Evolutionary conservation across 306 rosid genomes (phyloP).

Genomic region (Castanopsis chinensis): DNA sequence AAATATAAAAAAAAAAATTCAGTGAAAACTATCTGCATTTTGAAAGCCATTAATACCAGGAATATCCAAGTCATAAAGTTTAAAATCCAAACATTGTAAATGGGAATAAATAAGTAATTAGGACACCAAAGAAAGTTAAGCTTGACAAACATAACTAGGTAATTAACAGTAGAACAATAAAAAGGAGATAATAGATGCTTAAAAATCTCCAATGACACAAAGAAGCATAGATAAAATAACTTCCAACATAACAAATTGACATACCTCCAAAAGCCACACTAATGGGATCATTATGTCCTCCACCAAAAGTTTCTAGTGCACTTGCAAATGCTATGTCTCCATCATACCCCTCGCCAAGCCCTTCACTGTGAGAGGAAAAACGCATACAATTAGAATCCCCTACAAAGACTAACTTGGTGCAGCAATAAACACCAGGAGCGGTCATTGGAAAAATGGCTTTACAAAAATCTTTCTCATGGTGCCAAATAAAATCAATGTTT

Average conservation of each 20-base stretch:
- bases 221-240: neutral
- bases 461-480: neutral
- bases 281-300: conserved; percentile 98
- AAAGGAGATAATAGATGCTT: neutral
- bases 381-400: conserved; percentile 8
- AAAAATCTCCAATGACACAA: no score
- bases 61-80: conserved; percentile 2
- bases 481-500: neutral
- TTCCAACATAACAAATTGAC: conserved; percentile 3
- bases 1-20: conserved; percentile 17
- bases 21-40: conserved; percentile 6
- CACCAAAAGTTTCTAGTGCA: conserved; percentile 92
- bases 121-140: neutral
- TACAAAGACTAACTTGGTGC: conserved; percentile 5
- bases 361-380: conserved; percentile 62
- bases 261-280: conserved; percentile 99
- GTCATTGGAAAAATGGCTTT: conserved; percentile 8
- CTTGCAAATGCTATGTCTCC: conserved; percentile 99
- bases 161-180: conserved; percentile 6
- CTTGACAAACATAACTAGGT: neutral
- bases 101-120: neutral
- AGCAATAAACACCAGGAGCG: neutral
- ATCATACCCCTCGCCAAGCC: conserved; percentile 98
- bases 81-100: neutral
- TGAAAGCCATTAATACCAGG: conserved; percentile 12